Base-by-base conservation (phyloP, 192 early-diverging fungal genomes). In the Podila minutissima region DNA sequence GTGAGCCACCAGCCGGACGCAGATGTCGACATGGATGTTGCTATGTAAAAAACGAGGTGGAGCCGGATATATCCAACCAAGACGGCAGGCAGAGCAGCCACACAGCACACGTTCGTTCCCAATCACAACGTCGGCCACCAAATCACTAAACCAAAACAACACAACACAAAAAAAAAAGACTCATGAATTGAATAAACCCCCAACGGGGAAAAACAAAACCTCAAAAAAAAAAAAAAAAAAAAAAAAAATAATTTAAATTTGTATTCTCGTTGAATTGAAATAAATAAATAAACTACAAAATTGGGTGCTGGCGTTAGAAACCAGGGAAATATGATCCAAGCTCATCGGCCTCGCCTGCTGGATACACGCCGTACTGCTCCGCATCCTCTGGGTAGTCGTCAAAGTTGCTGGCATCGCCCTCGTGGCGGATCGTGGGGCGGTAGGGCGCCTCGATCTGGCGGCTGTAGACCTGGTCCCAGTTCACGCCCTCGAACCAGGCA, bases 381-480 rank as follows among this genome's bases (percentile, higher is more conserved):
- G 89, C 83, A 64, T 96, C 93, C 81, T 99, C 97, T 6, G 95
- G 93, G 78, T 99, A 99, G 72, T 89, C 86, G 82, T 98, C 97
- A 90, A 98, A 99, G 86, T 99, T 94, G 76, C 92, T 94, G 15
- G 97, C 91, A 72, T 99, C 97, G 48, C 96, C 96, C 12, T 94
- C 92, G 50, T 93, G 90, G 63, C 83, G 84, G 48, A 96, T 84
- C 33, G 90, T 90, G 26, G 97, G 97, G 49, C 94, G 86, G 82
- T 97, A 96, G 19, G 97, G 97, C 26, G 96, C 92, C 58, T 92
- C 89, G 67, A 96, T 91, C 69, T 94, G 88, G 59, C 91, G 79
- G 19, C 84, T 84, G 28, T 88, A 85, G 60, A 99, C 85, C 59
- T 87, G 87, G 69, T 92, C 89, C 95, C 95, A 99, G 75, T 99